phyloP scores from a whole-genome alignment of 2,329 filamentous ascomycete genomes.

The Leptographium procerum region DNA sequence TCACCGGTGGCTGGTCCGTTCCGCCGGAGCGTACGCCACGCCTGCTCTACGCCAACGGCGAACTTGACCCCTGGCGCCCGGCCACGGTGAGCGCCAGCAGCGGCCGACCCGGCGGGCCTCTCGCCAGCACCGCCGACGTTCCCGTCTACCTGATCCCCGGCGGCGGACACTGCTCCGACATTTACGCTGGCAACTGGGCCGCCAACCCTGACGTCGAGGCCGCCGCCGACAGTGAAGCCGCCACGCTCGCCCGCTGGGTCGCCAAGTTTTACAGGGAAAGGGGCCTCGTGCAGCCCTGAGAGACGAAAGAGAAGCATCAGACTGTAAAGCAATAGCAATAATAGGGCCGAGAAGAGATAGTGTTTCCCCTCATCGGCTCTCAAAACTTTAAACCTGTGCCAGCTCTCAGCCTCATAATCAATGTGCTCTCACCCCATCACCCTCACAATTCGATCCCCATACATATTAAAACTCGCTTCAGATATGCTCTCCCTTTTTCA shows the following conservation, averaged over 20 bases:
- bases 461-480: no score
- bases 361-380: no score
- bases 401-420: neutral
- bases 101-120: conserved; percentile 26
- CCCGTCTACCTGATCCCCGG: conserved; percentile 23
- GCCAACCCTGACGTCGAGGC: conserved; percentile 37
- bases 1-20: conserved; percentile 27
- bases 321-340: neutral
- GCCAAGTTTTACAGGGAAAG: conserved; percentile 31
- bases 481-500: no score
- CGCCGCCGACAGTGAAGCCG: conserved; percentile 37
- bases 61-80: conserved; percentile 30
- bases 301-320: neutral
- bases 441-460: neutral
- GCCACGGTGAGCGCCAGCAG: conserved; percentile 23
- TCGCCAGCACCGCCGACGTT: conserved; percentile 19
- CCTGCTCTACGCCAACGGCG: conserved; percentile 27
- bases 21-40: conserved; percentile 20
- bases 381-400: neutral
- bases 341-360: no score
- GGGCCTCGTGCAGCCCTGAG: conserved; percentile 6
- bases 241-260: conserved; percentile 41
- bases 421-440: neutral
- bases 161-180: conserved; percentile 28
- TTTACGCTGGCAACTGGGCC: conserved; percentile 32